phyloP scores from a whole-genome alignment of 164 flowering plant species.

The Vitis rupestris region DNA sequence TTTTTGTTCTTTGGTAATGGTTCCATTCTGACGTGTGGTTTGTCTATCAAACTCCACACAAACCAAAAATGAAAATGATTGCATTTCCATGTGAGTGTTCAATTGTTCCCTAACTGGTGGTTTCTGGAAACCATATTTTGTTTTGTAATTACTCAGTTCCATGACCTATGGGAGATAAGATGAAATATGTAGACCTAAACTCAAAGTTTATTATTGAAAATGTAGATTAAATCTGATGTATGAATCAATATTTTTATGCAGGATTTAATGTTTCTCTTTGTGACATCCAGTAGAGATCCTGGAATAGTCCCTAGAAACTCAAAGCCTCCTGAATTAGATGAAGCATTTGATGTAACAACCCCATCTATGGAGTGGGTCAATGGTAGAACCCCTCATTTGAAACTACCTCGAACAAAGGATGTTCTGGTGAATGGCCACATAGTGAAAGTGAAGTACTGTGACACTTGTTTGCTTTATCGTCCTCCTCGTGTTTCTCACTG shows the following conservation, averaged over 20 bases:
- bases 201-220: not conserved
- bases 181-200: not conserved
- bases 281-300: slow-evolving; percentile 92
- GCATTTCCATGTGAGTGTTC: not conserved
- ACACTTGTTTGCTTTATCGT: slow-evolving; percentile 86
- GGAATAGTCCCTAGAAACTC: slow-evolving; percentile 83
- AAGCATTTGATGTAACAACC: slow-evolving; percentile 38
- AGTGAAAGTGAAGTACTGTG: slow-evolving; percentile 83
- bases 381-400: slow-evolving; percentile 54
- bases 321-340: slow-evolving; percentile 72
- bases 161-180: not conserved
- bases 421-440: slow-evolving; percentile 64
- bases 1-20: too few species aligned
- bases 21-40: too few species aligned
- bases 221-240: not conserved
- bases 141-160: not conserved
- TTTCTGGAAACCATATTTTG: not conserved
- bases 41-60: too few species aligned
- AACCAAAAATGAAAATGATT: not conserved
- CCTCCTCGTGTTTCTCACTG: slow-evolving; percentile 94
- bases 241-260: slow-evolving; percentile 33
- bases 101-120: not conserved
- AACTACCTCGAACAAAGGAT: slow-evolving; percentile 70
- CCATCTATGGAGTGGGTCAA: slow-evolving; percentile 88
- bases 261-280: slow-evolving; percentile 74